Percentiles rank a stretch among this genome's conserved stretches.
Conservation (phyloP, 139 green algal genomes). For the Coccomyxa sp. region DNA sequence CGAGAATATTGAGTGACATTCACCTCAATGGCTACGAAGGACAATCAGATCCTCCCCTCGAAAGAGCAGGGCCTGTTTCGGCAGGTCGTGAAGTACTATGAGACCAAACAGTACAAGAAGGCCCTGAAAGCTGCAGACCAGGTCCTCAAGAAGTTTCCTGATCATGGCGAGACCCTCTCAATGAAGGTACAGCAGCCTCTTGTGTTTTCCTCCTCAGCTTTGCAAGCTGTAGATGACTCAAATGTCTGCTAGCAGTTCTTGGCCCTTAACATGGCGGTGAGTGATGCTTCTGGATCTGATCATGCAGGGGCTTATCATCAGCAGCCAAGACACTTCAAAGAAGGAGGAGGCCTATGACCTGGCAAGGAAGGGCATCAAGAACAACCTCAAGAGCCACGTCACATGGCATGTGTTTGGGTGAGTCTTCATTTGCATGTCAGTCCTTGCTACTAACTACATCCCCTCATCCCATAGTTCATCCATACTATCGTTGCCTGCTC, state of each 20-base stretch:
- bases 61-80: conserved; percentile 49
- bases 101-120: conserved; percentile 98
- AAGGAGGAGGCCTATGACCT: conserved; percentile 94
- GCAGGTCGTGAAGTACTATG: conserved; percentile 88
- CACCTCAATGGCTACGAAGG: neutral
- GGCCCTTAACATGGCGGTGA: too few relatives aligned
- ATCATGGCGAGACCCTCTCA: conserved; percentile 95
- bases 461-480: neutral
- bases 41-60: neutral
- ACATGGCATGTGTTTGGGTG: conserved; percentile 99
- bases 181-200: too few relatives aligned
- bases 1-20: too few relatives aligned
- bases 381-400: conserved; percentile 87
- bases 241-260: too few relatives aligned
- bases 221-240: too few relatives aligned
- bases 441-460: neutral
- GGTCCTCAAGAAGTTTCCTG: conserved; percentile 94
- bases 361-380: conserved; percentile 81
- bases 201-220: too few relatives aligned
- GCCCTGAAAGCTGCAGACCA: conserved; percentile 90
- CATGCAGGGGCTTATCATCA: conserved; percentile 95
- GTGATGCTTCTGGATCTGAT: conserved; percentile 90
- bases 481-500: neutral
- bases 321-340: conserved; percentile 58
- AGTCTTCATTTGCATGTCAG: conserved; percentile 5